Evolutionary conservation across 73 alveolate species (phyloP), one percentile per base, ranked within the genome.

Genomic region (Tetrahymena borealis): DNA sequence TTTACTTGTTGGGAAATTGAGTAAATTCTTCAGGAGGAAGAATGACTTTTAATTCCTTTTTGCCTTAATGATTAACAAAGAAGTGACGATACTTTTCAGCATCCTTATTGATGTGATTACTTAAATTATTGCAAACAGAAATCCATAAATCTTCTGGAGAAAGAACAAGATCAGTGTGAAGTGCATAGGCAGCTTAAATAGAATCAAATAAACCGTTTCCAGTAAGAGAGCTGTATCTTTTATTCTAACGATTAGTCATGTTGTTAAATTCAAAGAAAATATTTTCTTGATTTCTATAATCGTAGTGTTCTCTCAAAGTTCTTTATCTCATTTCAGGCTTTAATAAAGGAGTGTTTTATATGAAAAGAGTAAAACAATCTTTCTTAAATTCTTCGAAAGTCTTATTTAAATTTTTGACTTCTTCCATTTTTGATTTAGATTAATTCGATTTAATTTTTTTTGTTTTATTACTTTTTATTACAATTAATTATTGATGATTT

Each of bases 101-200:
- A n/a, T 90, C 32, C 4, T 33, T 43, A 32, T 90, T 93, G 3
- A 93, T 41, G 38, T 93, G 94, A 11, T 78, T 40, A 24, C 92
- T 39, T 31, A 93, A 93, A 20, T 91, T 39, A 24, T 90, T 32
- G 31, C 42, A 38, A 42, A 93, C 91, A 20, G 39, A 42, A 31
- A 91, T 39, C 91, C 91, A 93, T 18, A 93, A 33, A 41, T 90
- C 94, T 91, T 93, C 96, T 2, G 96, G 94, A 40, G 94, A 39
- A 11, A 93, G 90, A 42, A 36, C 31, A 20, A 93, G 42, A 33
- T 94, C 92, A 31, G 42, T 41, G 91, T 93, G 96, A 32, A 90
- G 77, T 2, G 77, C 79, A 33, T 93, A 93, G 11, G 96, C 92
- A 42, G 40, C 36, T 12, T 60, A 39, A 16, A 93, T 42, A 10